Base-by-base conservation (phyloP, 257 asterid genomes). In the Solanum etuberosum region DNA sequence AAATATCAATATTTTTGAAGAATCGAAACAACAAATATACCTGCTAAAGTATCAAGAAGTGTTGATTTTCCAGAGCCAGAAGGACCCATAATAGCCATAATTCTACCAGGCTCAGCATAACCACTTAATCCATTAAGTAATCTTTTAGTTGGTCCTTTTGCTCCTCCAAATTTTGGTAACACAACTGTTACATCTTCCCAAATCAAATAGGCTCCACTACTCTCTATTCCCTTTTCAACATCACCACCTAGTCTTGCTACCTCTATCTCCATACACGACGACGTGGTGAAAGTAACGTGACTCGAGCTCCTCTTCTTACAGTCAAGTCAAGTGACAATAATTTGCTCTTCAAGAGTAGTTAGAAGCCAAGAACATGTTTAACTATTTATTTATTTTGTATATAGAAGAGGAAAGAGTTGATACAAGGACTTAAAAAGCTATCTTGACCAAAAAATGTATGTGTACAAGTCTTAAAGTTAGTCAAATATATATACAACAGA, bases 71-170 rank as follows among this genome's bases (percentile, higher is more conserved):
- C 98, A 85, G 98, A 95, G 37, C 98, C 99, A 61, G 98, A 96
- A 90, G 99, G 98, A 88, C 99, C 99, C 97, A 96, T 94, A 18
- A 94, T 96, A 31, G 98, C 99, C 96, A 94, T 87, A 90, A 95
- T 93, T 85, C 97, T 84, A 29, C 98, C 98, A 46, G 99, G 98
- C 43, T 90, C 90, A 59, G 99, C 98, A 87, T 89, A 96, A 16
- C 99, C 99, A 9, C 89, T 89, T 2, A 94, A 20, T 2, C 94
- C 97, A 83, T 94, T 91, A 1, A 96, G 89, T 91, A 96, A 71
- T 90, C 95, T 92, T 86, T 88, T 93, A 0, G 98, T 96, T 6
- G 94, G 94, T 37, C 96, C 94, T 14, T 88, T 88, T 3, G 96
- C 94, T 14, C 89, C 89, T 3, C 98, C 98, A 35, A 90, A 93